Base-by-base conservation (phyloP, 2,329 filamentous ascomycete species). In the Sporothrix mexicana region DNA sequence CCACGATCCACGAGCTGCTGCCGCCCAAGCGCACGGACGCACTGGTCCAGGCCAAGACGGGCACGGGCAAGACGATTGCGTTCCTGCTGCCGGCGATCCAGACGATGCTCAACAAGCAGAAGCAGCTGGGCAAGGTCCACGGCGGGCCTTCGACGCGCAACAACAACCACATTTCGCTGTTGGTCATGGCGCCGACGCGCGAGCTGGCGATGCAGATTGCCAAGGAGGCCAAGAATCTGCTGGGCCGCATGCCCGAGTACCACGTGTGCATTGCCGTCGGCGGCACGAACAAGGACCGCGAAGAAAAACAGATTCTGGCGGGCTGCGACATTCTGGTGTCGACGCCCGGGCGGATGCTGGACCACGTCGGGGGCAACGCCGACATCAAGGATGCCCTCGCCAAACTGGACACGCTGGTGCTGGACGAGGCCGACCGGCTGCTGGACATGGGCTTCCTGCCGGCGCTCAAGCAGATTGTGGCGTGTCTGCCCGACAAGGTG, bases 381-480 rank as follows among this genome's bases (percentile, higher is more conserved):
- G 88, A 89, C 12, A 88, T 91, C 4, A 80, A 90, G 10, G 87
- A 90, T 75, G 91, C 90, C 77, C 85, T 97, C 71, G 86, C 88
- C 66, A 83, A 86, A 51, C 81, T 97, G 51, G 92, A 95, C 79
- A 94, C 92, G 74, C 84, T 96, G 3, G 92, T 96, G 20, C 91
- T 96, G 80, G 93, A 95, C 76, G 93, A 95, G 83, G 93, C 93
- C 41, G 93, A 96, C 78, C 85, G 93, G 49, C 87, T 97, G 53
- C 88, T 97, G 2, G 93, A 97, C 79, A 90, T 95, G 79, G 93
- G 95, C 77, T 97, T 97, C 79, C 90, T 93, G n/a, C 89, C 90
- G 2, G 90, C 92, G 10, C 85, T 97, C 2, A 89, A 92, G 79
- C 92, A 93, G 77, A 95, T 97, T 74, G 85, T 97, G 23, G 85